Evolutionary conservation across 257 asterid genomes (phyloP), one percentile per base, ranked within the genome.

Genomic region (Apocynum venetum): DNA sequence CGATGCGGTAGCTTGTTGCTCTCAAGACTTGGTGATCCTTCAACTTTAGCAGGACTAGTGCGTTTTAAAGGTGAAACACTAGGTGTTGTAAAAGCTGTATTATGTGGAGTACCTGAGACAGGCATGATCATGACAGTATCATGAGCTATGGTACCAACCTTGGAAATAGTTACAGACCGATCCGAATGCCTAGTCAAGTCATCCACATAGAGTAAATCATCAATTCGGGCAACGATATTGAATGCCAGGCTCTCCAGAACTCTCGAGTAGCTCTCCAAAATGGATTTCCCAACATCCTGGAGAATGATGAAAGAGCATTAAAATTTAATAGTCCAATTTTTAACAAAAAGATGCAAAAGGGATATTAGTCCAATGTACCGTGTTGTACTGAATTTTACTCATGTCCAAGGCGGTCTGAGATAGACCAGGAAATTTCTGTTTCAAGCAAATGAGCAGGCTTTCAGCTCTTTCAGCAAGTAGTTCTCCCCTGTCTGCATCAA

Each of bases 201-300:
- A 63, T 93, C 97, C 81, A 87, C 93, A 20, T 89, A 87, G 11
- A 91, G 84, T 14, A 93, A 88, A 73, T 93, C 94, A 75, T 93
- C 96, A 4, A 91, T 78, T 0, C 98, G 96, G 0, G 94, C 91
- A 38, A 90, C 85, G 12, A 93, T 91, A 63, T 89, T 93, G 88
- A 91, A 93, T 43, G 98, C 96, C 52, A 93, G 80, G 88, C 98
- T 89, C 86, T 91, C 96, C 41, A 93, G 87, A 66, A 89, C 98
- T 69, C 98, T 84, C 0, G 98, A 91, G 87, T 93, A 93, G 84
- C 97, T 85, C 89, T 93, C 97, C 83, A 93, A 61, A 25, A 93
- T 82, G 46, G 96, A 86, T 81, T 93, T 91, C 14, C 98, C 98
- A 4, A 93, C 91, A 84, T 93, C 98, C 98, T 93, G 76, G 14